Conservation (phyloP, 805 yeast genomes). For the Saturnispora zaruensis region DNA sequence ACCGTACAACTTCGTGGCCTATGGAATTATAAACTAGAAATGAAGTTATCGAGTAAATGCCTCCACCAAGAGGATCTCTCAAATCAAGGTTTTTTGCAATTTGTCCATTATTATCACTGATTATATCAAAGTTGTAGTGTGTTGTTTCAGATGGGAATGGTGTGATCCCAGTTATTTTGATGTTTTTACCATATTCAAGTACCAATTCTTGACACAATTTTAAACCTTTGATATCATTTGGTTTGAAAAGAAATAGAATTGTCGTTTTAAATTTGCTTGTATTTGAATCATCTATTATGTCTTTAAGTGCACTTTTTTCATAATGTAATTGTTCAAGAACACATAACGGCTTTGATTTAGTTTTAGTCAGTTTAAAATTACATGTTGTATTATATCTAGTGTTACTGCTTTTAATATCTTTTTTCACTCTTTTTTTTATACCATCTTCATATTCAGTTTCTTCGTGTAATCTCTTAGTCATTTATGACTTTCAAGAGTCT, state of each 20-base stretch:
- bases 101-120: conserved; percentile 23
- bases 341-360: not conserved
- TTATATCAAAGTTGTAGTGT: conserved; percentile 20
- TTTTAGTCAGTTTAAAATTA: not conserved
- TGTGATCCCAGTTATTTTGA: conserved; percentile 18
- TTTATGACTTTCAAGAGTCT: not conserved
- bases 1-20: conserved; percentile 19
- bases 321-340: not conserved
- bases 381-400: not conserved
- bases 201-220: not conserved
- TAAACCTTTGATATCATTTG: conserved; percentile 4
- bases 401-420: not conserved
- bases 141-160: conserved; percentile 13
- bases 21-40: conserved; percentile 20
- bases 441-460: not conserved
- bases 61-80: conserved; percentile 31
- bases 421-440: not conserved
- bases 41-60: conserved; percentile 26
- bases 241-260: conserved; percentile 5
- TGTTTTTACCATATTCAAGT: not conserved
- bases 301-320: not conserved
- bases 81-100: conserved; percentile 20
- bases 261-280: not conserved
- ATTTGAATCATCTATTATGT: not conserved
- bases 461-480: not conserved